Evolutionary conservation across 371 early-diverging fungal genomes (phyloP), one percentile per base, ranked within the genome.

Genomic region (Capillidium heterosporum): DNA sequence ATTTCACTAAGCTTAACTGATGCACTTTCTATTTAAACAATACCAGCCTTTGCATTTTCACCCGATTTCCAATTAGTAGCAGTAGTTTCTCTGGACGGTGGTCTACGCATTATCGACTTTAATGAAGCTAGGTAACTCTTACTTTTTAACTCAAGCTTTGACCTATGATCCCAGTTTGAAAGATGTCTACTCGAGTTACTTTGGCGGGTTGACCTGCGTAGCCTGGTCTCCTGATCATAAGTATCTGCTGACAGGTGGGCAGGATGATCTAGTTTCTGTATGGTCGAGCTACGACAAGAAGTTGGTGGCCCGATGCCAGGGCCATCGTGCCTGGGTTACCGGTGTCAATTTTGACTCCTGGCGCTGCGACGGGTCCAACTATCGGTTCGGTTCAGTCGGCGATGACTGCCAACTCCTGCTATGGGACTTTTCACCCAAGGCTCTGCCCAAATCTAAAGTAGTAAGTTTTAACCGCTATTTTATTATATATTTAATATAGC

Each of bases 251-350:
- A 88, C 82, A 0, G 88, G 97, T 10, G 91, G 95, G 0, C 92
- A 99, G 63, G 99, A 99, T 67, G 97, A 99, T 65, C 65, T 91
- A 10, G 78, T 97, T 13, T 84, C 91, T 1, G 75, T 99, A 1
- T 98, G 93, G 93, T 76, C 82, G 50, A 81, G 78, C 63, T 74
- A 68, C 56, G 90, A 80, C 39, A 76, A 76, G 39, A 68, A 77
- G 10, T 76, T 90, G 23, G 75, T 90, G 0, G 93, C 93, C 1
- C 70, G 95, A 19, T 89, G 92, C 63, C 85, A 85, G 61, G 97
- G 95, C 1, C 98, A 98, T 65, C 76, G 78, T 43, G 95, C 98
- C 0, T 95, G 94, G 84, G 86, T 85, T 53, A 84, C 77, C 4
- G 70, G 74, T 3, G 78, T 98, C 0, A 83, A 82, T 0, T 99